A percentile compares a stretch with the other conserved stretches of the same genome.
Conservation (phyloP, 805 yeast species). For the Candida michaelii region DNA sequence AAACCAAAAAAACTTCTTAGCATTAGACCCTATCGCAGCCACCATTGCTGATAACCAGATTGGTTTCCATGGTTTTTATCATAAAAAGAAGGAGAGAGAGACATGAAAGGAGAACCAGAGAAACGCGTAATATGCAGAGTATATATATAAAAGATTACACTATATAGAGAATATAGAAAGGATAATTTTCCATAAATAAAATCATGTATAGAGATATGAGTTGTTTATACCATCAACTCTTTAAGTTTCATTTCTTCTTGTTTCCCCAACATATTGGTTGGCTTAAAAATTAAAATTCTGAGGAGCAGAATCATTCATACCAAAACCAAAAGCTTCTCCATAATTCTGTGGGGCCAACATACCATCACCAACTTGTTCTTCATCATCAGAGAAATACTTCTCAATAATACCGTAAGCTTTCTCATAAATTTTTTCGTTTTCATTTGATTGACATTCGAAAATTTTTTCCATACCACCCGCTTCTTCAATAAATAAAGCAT, state of each 20-base stretch:
- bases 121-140: slow-evolving; percentile 15
- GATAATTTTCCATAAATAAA: slow-evolving; percentile 2
- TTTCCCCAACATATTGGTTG: neutral
- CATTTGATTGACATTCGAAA: slow-evolving; percentile 86
- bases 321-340: slow-evolving; percentile 88
- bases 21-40: too few relatives aligned
- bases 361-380: slow-evolving; percentile 62
- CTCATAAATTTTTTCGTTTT: slow-evolving; percentile 87
- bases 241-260: neutral
- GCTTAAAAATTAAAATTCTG: slow-evolving; percentile 50
- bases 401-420: slow-evolving; percentile 90
- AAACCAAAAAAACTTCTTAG: neutral
- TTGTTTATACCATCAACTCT: neutral
- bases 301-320: slow-evolving; percentile 62
- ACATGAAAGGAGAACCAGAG: too few relatives aligned
- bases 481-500: slow-evolving; percentile 91
- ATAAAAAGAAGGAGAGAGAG: too few relatives aligned
- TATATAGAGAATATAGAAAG: slow-evolving; percentile 5
- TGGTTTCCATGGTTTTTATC: too few relatives aligned
- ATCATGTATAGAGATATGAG: slow-evolving; percentile 6
- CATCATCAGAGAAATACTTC: slow-evolving; percentile 84
- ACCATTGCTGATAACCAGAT: too few relatives aligned
- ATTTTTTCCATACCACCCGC: slow-evolving; percentile 99
- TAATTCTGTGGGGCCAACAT: slow-evolving; percentile 73
- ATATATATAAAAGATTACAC: slow-evolving; percentile 8